Base-by-base conservation (phyloP, 345 rosid species). In the Diplotaxis tenuifolia region DNA sequence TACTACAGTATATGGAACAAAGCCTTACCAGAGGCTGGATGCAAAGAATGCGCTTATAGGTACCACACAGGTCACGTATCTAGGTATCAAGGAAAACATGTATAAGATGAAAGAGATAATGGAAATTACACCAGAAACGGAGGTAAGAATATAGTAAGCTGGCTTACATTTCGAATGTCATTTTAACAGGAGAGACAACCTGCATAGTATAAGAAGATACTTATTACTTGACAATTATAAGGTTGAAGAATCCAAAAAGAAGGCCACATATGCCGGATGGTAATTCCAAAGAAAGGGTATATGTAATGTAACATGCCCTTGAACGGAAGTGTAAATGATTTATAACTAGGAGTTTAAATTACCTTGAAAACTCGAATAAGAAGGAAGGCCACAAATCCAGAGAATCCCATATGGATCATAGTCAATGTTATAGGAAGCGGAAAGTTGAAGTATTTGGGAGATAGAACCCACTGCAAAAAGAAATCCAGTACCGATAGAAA, bases 11-110 rank as follows among this genome's bases (percentile, higher is more conserved):
- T n/a, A 40, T 7, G 15, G 53, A 63, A 42, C 55, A 71, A 73
- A 77, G 53, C 68, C 92, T 87, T 86, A 95, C 97, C 99, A 95
- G 75, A 89, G 99, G 73, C 96, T 95, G 64, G 97, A 86, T 20
- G 99, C 97, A 82, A 89, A 92, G 84, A 92, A 95, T 71, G 96
- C 92, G 73, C 97, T 92, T 67, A 95, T 92, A 36, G 96, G 97
- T 68, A 95, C 68, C 21, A 92, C 96, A 78, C 96, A 89, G 15
- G 96, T 95, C 47, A 92, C 86, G 68, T 92, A 95, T 85, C 98
- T 95, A n/a, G 88, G 65, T 45, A 34, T 28, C 45, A 9, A 49
- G 56, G 70, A 57, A 61, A 55, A 69, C 58, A 16, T n/a, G 62
- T 73, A 73, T 50, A n/a, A 70, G 19, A 76, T 11, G 23, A 60